Base-by-base conservation (phyloP, 78 protist species). In the Emiliania huxleyi region DNA sequence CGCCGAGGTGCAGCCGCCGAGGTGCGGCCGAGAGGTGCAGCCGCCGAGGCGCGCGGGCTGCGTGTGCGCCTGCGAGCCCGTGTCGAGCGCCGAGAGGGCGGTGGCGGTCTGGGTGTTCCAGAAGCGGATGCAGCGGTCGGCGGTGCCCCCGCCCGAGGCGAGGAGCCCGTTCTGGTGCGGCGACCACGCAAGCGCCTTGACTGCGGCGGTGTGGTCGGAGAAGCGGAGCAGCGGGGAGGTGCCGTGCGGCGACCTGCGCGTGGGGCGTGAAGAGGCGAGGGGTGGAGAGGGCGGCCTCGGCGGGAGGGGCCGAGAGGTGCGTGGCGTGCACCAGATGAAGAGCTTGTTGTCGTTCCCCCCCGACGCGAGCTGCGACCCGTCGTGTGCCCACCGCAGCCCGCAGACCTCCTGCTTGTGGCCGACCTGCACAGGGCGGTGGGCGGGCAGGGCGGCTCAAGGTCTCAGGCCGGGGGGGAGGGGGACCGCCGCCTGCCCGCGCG, bases 81-180 rank as follows among this genome's bases (percentile, higher is more conserved):
- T 94, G 92, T 91, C 94, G 22, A 94, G 77, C 62, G 29, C 0
- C 83, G 37, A 6, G 85, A 94, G 77, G 6, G 69, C n/a, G 35
- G 44, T 40, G 15, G 43, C 46, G 18, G 95, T 55, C 23, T n/a
- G 91, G 26, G 95, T 91, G 90, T 94, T 90, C 93, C 93, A 94
- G 45, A 94, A 71, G 56, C 95, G 92, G 38, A 94, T 94, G 77
- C 94, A 83, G 69, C 92, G 52, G 91, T 94, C 96, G 3, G 94
- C 94, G 0, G 96, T 91, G 77, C 96, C 96, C 42, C 94, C 96
- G 42, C 96, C 96, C 1, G 94, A 75, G 62, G 96, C 94, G 44
- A 94, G 56, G 46, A 94, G 6, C 22, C 85, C 88, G 48, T 37
- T 42, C 85, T 91, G 92, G 35, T 90, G 91, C 33, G 96, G 94